Evolutionary conservation across 495 filamentous ascomycete genomes (phyloP), one percentile per base, ranked within the genome.

Genomic region (Aspergillus saccharolyticus): DNA sequence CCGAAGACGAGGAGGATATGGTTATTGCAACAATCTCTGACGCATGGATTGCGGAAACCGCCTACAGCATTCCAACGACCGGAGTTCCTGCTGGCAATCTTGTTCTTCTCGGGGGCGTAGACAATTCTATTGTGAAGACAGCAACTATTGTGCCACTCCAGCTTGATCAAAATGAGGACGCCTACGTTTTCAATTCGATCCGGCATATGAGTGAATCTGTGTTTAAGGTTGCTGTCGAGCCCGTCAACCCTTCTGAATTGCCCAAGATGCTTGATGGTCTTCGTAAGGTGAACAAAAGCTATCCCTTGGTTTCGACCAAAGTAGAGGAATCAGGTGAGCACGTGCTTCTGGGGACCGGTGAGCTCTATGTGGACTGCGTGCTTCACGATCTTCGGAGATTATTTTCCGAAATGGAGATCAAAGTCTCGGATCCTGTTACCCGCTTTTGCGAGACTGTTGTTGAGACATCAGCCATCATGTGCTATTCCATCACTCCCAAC

Each of bases 321-420:
- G 94, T 98, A 16, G 94, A 98, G 65, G 94, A 98, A 70, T 96
- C 91, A n/a, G 94, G 94, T 15, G 94, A 98, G 69, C 94, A 98
- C 71, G 85, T 97, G 57, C 82, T 98, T 44, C 80, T 98, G 19
- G 94, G 94, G 18, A 97, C 94, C 2, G 94, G 94, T 39, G 94
- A 98, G 67, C 79, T 98, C 7, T 97, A 97, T 74, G 97, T 98
- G 91, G 94, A 98, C 73, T 97, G 93, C 66, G 94, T 97, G 25
- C 84, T 98, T 33, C 91, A 98, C 71, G 94, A 98, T 68, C 81
- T 98, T 15, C 90, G 94, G 49, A 82, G 85, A 22, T 77, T 97
- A 19, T 98, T 96, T 70, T 91, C 93, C n/a, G 91, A 97, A 66
- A 98, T 98, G 94, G 95, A 98, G 66, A 84, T 97, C 72, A 96